These are phyloP conservation scores for Globisporangium middletonii DNA, from an alignment of 352 stramenopile genomes.

Conservation along the genomic window DNA sequence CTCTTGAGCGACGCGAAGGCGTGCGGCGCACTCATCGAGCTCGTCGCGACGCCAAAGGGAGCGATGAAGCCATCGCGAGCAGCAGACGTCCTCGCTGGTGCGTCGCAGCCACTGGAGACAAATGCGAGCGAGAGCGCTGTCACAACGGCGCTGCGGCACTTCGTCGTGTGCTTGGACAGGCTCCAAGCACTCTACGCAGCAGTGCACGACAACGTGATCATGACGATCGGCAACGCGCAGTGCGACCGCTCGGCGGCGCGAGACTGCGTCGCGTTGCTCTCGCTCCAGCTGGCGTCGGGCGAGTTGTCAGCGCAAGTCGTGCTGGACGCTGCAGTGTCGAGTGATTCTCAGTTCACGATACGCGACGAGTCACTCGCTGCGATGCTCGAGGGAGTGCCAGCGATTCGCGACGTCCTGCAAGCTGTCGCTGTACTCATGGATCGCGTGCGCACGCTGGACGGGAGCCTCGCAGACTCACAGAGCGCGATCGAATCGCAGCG, in stretches of 20 bases:
- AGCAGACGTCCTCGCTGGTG: constrained; percentile 13
- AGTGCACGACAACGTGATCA: not conserved
- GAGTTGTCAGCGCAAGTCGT: not conserved
- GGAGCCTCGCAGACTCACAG: constrained; percentile 5
- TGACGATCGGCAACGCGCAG: no score
- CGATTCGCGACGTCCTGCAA: constrained; percentile 15
- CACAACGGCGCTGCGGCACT: not conserved
- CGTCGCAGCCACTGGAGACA: constrained; percentile 1
- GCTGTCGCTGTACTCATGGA: constrained; percentile 18
- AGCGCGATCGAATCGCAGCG: not conserved
- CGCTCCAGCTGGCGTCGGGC: not conserved
- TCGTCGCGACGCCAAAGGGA: constrained; percentile 44
- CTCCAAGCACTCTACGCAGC: not conserved
- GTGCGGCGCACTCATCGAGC: constrained; percentile 24
- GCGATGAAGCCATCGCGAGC: constrained; percentile 41
- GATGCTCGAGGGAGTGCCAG: constrained; percentile 9
- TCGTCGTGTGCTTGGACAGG: not conserved
- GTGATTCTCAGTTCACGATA: not conserved
- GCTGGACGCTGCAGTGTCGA: not conserved
- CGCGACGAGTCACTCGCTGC: not conserved
- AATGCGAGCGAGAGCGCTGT: not conserved
- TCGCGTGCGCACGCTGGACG: constrained; percentile 14
- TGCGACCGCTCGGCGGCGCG: not conserved
- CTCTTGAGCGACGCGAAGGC: constrained; percentile 20
- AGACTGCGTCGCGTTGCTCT: not conserved